Percentiles rank a stretch among this genome's conserved stretches.
Conservation (phyloP, 768 basidiomycete genomes). For the Austroboletus festivus region DNA sequence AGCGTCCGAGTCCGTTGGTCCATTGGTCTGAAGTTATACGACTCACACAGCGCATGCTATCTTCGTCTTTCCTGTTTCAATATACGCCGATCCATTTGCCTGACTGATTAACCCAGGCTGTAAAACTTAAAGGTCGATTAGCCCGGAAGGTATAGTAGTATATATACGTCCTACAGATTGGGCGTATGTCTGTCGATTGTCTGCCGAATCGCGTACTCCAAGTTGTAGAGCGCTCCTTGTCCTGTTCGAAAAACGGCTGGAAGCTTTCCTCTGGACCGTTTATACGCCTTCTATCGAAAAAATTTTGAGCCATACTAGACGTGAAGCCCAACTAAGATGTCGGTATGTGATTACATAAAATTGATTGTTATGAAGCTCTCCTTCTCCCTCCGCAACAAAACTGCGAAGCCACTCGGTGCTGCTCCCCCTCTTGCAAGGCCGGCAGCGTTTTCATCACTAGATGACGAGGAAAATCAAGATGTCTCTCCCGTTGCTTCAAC, state of each 20-base stretch:
- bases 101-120: conserved; percentile 88
- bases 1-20: no score
- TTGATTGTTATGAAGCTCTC: conserved; percentile 74
- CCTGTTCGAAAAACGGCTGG: conserved; percentile 55
- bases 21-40: no score
- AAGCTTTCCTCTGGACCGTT: conserved; percentile 87
- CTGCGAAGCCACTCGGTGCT: conserved; percentile 53
- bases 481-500: conserved; percentile 44
- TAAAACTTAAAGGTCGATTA: conserved; percentile 54
- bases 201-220: conserved; percentile 47
- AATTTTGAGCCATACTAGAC: conserved; percentile 46
- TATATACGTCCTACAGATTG: conserved; percentile 65
- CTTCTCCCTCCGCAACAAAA: conserved; percentile 65
- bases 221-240: conserved; percentile 23
- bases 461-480: conserved; percentile 59
- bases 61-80: conserved; percentile 89
- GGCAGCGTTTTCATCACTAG: conserved; percentile 58
- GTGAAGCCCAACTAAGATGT: neutral
- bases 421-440: conserved; percentile 56
- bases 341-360: conserved; percentile 21
- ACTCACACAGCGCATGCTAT: conserved; percentile 94
- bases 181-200: conserved; percentile 63
- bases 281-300: conserved; percentile 82
- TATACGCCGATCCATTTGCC: conserved; percentile 95
- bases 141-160: neutral